A percentile compares a stretch with the other conserved stretches of the same genome.
phyloP scores from a whole-genome alignment of 176 grass and related monocot species.

The Miscanthus lutarioriparius region DNA sequence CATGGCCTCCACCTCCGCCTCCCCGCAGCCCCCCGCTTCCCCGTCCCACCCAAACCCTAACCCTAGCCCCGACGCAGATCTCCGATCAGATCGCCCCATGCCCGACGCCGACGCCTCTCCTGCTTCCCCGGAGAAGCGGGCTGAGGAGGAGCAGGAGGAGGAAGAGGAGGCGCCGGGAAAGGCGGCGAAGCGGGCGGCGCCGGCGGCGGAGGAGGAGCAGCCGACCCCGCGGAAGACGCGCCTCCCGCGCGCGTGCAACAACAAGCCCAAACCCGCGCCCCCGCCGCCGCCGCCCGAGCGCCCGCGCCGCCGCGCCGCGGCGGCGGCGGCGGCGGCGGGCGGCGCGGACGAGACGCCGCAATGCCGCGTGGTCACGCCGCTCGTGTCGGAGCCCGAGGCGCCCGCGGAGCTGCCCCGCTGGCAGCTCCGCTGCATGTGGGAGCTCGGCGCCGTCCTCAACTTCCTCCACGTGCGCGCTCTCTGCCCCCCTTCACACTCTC shows the following conservation, averaged over 20 bases:
- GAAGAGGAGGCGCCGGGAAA: not conserved
- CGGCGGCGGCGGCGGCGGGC: slow-evolving; percentile 30
- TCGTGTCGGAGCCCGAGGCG: slow-evolving; percentile 66
- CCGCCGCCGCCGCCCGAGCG: slow-evolving; percentile 46
- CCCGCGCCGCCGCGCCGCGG: slow-evolving; percentile 58
- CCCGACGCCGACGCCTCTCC: slow-evolving; percentile 1
- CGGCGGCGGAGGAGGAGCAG: slow-evolving; percentile 11
- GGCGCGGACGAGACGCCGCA: slow-evolving; percentile 55
- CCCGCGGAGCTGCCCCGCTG: slow-evolving; percentile 71
- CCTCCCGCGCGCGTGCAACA: slow-evolving; percentile 88
- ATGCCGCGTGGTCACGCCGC: slow-evolving; percentile 77
- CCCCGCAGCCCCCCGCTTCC: slow-evolving; percentile 37
- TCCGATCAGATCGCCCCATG: slow-evolving; percentile 39
- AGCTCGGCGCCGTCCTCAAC: slow-evolving; percentile 95
- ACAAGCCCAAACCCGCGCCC: slow-evolving; percentile 35
- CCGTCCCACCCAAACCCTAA: slow-evolving; percentile 47
- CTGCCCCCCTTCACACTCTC: not conserved
- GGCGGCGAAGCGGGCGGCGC: not conserved
- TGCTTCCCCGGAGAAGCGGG: slow-evolving; percentile 14
- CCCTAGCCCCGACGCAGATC: slow-evolving; percentile 30
- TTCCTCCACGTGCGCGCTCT: slow-evolving; percentile 81
- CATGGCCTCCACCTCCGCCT: slow-evolving; percentile 48
- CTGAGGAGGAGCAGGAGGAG: too few relatives aligned
- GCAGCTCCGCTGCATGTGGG: slow-evolving; percentile 94
- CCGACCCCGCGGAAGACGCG: slow-evolving; percentile 54